Conservation (phyloP, 768 basidiomycete genomes). For the Plicaturopsis crispa region DNA sequence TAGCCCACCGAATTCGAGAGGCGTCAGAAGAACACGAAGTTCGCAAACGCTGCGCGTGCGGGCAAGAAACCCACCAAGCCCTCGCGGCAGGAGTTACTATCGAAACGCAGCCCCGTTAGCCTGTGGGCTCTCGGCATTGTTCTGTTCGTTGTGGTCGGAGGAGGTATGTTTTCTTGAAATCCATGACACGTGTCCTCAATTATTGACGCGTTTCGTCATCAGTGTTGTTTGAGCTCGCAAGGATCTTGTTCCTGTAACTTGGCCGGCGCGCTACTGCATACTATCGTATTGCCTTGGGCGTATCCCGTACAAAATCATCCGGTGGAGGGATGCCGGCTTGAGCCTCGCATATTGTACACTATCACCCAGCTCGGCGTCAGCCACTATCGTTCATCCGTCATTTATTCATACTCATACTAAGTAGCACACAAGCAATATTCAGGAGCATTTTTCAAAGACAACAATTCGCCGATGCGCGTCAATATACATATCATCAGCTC, state of each 20-base stretch:
- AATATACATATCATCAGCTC: conserved; percentile 11
- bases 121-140: conserved; percentile 69
- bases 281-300: background rate
- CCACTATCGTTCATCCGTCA: background rate
- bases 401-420: conserved; percentile 3
- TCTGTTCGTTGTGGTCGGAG: conserved; percentile 72
- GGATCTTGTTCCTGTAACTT: conserved; percentile 56
- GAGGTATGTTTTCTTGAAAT: conserved; percentile 42
- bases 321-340: background rate
- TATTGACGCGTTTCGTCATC: background rate
- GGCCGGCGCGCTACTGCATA: too few species aligned
- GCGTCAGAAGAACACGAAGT: conserved; percentile 74
- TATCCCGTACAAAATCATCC: background rate
- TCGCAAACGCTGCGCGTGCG: conserved; percentile 61
- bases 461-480: too few species aligned
- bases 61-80: conserved; percentile 73
- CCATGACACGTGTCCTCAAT: background rate
- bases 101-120: conserved; percentile 69
- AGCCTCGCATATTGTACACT: conserved; percentile 4
- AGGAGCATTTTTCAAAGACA: background rate
- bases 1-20: conserved; percentile 82
- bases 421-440: background rate
- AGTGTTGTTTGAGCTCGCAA: conserved; percentile 67
- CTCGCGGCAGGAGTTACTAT: conserved; percentile 63
- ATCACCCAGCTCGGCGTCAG: conserved; percentile 1